Evolutionary conservation across 805 yeast species (phyloP), one percentile per base, ranked within the genome.

Genomic region (Cyberlindnera sargentensis): DNA sequence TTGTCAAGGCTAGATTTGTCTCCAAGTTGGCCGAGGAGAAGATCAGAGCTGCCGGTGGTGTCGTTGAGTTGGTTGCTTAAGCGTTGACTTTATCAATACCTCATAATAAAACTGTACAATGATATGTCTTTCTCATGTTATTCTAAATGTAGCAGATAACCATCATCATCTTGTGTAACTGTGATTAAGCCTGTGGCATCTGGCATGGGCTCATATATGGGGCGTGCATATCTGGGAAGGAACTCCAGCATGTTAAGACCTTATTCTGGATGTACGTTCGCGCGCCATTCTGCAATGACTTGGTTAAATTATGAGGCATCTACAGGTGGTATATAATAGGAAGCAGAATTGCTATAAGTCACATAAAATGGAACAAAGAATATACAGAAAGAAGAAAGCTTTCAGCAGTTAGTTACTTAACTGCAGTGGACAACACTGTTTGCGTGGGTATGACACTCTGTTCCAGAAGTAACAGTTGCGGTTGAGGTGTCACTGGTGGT

Each of bases 1-100:
- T 93, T 65, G 98, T 93, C 72, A 91, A 87, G 79, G 99, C 99
- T 63, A 91, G 99, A 85, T 93, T 84, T 71, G 99, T 93, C 65
- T 89, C 97, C 65, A 84, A 90, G 78, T 84, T 89, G 71, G 99
- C 99, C 71, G 99, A 93, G 84, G 90, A 93, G 81, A 93, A 91
- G 83, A 93, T 93, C 82, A 88, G 86, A 82, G 98, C 95, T 71
- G 99, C 84, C 71, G 99, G 99, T 79, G 99, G 99, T 86, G 99
- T 86, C 70, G 95, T 93, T 73, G 99, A 93, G 82, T 86, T 93
- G 71, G 76, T 93, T 72, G 99, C 99, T 76, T 93, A 88, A 84
- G 45, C 45, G 42, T 42, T 38, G 39, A 39, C 34, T 24, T 33
- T 8, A 28, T 23, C 9, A 35, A 35, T 31, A 36, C 31, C 20